A percentile compares a stretch with the other conserved stretches of the same genome.
These are phyloP conservation scores for Ambrosia hybrid DNA, from an alignment of 140 eudicot species.

Conservation along the genomic window DNA sequence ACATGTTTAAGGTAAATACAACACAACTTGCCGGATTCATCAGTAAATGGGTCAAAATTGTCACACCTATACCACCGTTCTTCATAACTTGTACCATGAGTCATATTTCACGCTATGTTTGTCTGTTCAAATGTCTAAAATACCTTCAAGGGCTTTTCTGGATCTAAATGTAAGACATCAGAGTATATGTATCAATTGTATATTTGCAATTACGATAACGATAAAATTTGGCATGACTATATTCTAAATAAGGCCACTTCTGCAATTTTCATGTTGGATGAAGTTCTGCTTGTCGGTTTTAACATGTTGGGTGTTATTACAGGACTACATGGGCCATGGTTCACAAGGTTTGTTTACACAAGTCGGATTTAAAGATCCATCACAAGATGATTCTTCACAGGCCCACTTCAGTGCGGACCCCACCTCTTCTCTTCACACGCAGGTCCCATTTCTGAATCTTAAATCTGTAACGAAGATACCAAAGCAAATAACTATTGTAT, in stretches of 20 bases:
- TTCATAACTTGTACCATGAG: no score
- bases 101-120: neutral
- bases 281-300: no score
- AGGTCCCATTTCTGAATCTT: conserved; percentile 39
- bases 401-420: conserved; percentile 61
- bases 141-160: neutral
- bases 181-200: neutral
- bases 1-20: no score
- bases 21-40: no score
- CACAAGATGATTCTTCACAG: conserved; percentile 87
- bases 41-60: neutral
- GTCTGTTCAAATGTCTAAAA: neutral
- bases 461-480: no score
- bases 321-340: conserved; percentile 99
- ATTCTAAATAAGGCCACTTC: no score
- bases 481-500: neutral
- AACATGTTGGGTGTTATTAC: conserved; percentile 20
- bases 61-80: no score
- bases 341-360: conserved; percentile 98
- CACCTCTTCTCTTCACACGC: conserved; percentile 73
- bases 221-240: no score
- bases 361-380: conserved; percentile 73
- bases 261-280: no score
- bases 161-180: neutral
- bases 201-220: neutral